Evolutionary conservation across 257 asterid species (phyloP), one percentile per base, ranked within the genome.

Genomic region (Nicotiana tabacum): DNA sequence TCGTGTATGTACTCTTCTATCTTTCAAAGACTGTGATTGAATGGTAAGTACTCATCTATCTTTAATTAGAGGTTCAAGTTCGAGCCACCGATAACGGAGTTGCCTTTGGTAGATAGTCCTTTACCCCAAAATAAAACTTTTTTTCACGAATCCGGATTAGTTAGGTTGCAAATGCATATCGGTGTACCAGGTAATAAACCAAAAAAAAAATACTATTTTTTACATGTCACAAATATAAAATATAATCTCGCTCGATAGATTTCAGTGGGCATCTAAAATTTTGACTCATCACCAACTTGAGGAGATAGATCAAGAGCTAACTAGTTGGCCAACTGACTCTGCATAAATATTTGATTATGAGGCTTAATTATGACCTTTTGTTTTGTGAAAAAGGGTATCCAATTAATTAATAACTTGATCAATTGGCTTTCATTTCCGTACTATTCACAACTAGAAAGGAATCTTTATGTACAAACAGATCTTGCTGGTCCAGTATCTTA

Each of bases 361-460:
- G 5, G 67, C 16, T 61, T 43, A 43, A 37, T 37, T 43, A 57
- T 57, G 32, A 9, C 66, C 66, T 21, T 21, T 74, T 74, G 80
- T 15, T 74, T 74, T 48, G 39, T 15, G 62, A 12, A 74, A 48
- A 57, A 17, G 24, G 64, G 27, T 77, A 79, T 84, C 80, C 62
- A 58, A 60, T 70, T 88, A 83, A 77, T 83, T 70, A 72, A 65
- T 86, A 83, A 82, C 81, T 84, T 58, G 87, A 83, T 83, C 86
- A 83, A 78, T 82, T 83, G 83, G 51, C 55, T 48, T 51, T 53
- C 2, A 53, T 57, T 29, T 70, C 67, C 83, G 87, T 89, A 87
- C 86, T 57, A 80, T 64, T 69, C 9, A 85, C 80, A 77, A 70
- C 82, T 56, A 35, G 21, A 58, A 37, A 69, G 27, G 78, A 60